These are phyloP conservation scores for Pichia nanzhaoensis DNA, from an alignment of 805 yeast species.

Conservation along the genomic window DNA sequence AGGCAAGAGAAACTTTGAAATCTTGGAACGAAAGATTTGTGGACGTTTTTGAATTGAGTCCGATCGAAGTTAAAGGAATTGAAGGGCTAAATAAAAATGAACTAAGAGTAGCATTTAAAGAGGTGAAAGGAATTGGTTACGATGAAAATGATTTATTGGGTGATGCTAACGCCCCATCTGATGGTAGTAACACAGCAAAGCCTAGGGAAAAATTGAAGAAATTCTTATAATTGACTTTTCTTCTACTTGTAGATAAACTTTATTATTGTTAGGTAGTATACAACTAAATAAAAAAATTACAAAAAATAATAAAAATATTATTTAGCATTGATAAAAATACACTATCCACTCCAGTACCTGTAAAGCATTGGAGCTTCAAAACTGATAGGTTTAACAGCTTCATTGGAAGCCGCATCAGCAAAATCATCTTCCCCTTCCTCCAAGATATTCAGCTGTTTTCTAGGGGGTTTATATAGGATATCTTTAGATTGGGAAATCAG, in stretches of 20 bases:
- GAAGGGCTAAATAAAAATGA: slow-evolving; percentile 15
- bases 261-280: not conserved
- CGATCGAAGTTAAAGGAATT: slow-evolving; percentile 16
- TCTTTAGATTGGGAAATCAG: slow-evolving; percentile 26
- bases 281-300: not conserved
- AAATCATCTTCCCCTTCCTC: slow-evolving; percentile 29
- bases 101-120: slow-evolving; percentile 8
- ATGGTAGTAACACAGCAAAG: not conserved
- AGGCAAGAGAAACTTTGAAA: slow-evolving; percentile 35
- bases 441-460: slow-evolving; percentile 27
- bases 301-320: not conserved
- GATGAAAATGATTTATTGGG: not conserved
- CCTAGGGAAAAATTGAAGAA: slow-evolving; percentile 13
- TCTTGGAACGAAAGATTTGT: slow-evolving; percentile 39
- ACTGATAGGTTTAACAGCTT: slow-evolving; percentile 47
- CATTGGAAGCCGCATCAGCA: slow-evolving; percentile 6
- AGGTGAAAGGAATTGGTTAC: slow-evolving; percentile 10
- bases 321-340: slow-evolving; percentile 8
- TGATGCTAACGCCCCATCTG: not conserved
- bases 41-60: slow-evolving; percentile 22
- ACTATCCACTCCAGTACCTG: slow-evolving; percentile 58
- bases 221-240: slow-evolving; percentile 10
- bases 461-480: slow-evolving; percentile 26
- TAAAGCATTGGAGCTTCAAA: slow-evolving; percentile 55
- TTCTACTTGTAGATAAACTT: slow-evolving; percentile 3